Base-by-base conservation (phyloP, 306 rosid genomes). In the Morella rubra region DNA sequence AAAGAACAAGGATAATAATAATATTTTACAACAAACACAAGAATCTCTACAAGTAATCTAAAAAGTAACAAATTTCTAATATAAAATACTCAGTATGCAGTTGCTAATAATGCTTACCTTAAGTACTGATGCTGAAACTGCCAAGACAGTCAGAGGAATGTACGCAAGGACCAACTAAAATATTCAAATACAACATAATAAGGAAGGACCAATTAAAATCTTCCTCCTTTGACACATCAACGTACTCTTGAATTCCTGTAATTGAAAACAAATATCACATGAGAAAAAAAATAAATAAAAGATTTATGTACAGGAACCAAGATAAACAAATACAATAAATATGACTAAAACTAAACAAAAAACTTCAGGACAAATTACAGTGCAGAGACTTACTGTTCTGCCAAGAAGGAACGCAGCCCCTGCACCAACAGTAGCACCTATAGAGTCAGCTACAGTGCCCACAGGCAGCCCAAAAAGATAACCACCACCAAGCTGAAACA, bases 401-500 rank as follows among this genome's bases (percentile, higher is more conserved):
- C 98, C 98, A 24, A 94, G 82, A 83, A 94, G 76, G 74, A 94
- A 91, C 27, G 97, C 93, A 67, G 94, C 96, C 79, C 88, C 96
- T 53, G 96, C 93, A 74, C 98, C 98, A 49, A 84, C 15, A n/a
- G 91, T 84, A 52, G 98, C 91, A 77, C 97, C 96, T 75, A 93
- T 66, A 44, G 98, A 93, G 86, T 93, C 98, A 13, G 94, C 96
- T 72, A 87, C 66, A 82, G 91, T 81, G 70, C 94, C 98, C 51
- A 90, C 69, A 0, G 94, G 93, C 66, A 94, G 87, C 51, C 98
- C 98, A 45, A 91, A 94, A 76, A 94, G 91, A 89, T 94, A 91
- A 71, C 98, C 97, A 44, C 98, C 97, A 12, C 98, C 98, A 16
- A 93, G 89, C 97, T 91, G 94, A 85, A 81, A 69, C 52, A 83